These are phyloP conservation scores for Xylariales sp. DNA, from an alignment of 2,329 filamentous ascomycete species.

Conservation along the genomic window DNA sequence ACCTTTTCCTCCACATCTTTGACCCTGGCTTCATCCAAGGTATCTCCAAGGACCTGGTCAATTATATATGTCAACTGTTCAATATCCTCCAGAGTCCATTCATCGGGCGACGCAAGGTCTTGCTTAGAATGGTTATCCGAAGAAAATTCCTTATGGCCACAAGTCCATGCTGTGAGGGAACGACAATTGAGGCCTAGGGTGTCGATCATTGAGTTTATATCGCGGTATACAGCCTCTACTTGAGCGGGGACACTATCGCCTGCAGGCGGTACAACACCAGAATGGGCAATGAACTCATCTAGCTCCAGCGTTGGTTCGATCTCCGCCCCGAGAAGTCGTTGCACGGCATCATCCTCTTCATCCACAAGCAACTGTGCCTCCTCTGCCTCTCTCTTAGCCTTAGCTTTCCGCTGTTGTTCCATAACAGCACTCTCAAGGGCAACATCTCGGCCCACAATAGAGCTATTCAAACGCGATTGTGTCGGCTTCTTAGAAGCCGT, in stretches of 20 bases:
- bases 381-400: slow-evolving; percentile 67
- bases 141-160: slow-evolving; percentile 71
- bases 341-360: slow-evolving; percentile 76
- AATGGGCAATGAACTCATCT: slow-evolving; percentile 75
- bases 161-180: slow-evolving; percentile 73
- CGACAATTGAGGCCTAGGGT: slow-evolving; percentile 85
- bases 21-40: slow-evolving; percentile 75
- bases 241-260: slow-evolving; percentile 70
- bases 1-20: slow-evolving; percentile 76
- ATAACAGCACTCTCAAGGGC: slow-evolving; percentile 60
- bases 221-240: slow-evolving; percentile 76
- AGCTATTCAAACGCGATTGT: slow-evolving; percentile 53
- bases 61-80: slow-evolving; percentile 74
- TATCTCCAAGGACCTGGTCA: slow-evolving; percentile 69
- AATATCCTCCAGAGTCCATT: slow-evolving; percentile 83
- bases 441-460: slow-evolving; percentile 55
- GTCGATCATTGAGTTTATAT: slow-evolving; percentile 95
- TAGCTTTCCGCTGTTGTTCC: slow-evolving; percentile 62
- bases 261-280: slow-evolving; percentile 64
- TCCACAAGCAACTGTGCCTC: slow-evolving; percentile 69
- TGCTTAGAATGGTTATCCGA: slow-evolving; percentile 68
- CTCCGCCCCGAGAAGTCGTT: slow-evolving; percentile 69
- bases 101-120: slow-evolving; percentile 75
- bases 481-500: slow-evolving; percentile 53
- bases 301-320: slow-evolving; percentile 71